A percentile compares a stretch with the other conserved stretches of the same genome.
Evolutionary conservation across 148 eudicot species (phyloP).

Genomic region (Mesembryanthemum crystallinum): DNA sequence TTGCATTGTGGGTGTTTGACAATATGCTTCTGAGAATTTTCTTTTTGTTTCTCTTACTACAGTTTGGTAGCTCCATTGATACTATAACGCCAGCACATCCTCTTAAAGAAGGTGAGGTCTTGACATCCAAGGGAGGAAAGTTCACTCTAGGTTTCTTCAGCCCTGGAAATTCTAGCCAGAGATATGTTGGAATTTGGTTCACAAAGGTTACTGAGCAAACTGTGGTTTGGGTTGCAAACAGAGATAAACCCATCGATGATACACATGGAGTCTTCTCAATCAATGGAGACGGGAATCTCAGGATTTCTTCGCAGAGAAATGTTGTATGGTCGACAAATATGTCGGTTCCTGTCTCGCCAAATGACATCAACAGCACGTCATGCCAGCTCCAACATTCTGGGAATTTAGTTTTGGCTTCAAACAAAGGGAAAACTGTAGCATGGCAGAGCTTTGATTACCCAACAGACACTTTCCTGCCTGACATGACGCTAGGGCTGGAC

Average conservation of each 20-base stretch:
- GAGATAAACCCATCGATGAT: constrained; percentile 39
- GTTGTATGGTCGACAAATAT: constrained; percentile 41
- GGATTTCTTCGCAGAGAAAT: constrained; percentile 10
- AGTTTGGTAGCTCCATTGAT: constrained; percentile 16
- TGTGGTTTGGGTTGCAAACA: constrained; percentile 60
- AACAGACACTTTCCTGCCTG: constrained; percentile 42
- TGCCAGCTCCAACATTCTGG: constrained; percentile 41
- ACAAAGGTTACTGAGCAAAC: constrained; percentile 36
- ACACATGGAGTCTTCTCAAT: constrained; percentile 26
- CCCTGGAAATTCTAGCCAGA: constrained; percentile 25
- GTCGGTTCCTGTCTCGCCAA: neutral
- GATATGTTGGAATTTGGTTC: constrained; percentile 39
- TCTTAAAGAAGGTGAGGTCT: constrained; percentile 25
- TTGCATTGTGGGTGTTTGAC: neutral
- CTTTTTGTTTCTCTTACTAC: constrained; percentile 15
- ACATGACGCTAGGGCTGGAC: constrained; percentile 43
- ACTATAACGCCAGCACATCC: constrained; percentile 20
- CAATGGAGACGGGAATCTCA: constrained; percentile 27
- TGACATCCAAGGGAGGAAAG: constrained; percentile 32
- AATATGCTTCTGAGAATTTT: constrained; percentile 17
- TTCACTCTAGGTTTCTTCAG: constrained; percentile 42
- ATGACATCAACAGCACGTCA: constrained; percentile 11
- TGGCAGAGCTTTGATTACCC: constrained; percentile 63
- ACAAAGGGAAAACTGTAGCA: constrained; percentile 5
- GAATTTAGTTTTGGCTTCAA: constrained; percentile 35